Percentiles rank a stretch among this genome's conserved stretches.
These are phyloP conservation scores for Hypoxylon cercidicola DNA, from an alignment of 495 filamentous ascomycete species.

Conservation along the genomic window DNA sequence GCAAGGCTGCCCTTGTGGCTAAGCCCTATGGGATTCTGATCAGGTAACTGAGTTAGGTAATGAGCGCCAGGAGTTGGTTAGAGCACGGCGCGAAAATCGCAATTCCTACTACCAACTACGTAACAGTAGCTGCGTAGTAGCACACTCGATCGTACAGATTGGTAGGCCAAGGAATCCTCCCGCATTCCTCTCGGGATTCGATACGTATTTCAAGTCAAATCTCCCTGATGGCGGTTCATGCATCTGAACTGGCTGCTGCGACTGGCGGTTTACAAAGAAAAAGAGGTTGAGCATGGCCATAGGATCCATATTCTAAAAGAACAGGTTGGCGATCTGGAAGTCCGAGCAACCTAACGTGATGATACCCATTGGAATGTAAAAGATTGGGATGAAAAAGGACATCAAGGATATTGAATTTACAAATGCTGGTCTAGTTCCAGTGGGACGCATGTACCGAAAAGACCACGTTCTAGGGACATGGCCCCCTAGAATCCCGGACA, in stretches of 20 bases:
- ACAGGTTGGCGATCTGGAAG: conserved; percentile 30
- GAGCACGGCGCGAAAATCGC: not conserved
- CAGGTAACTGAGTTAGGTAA: conserved; percentile 4
- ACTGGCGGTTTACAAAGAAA: not conserved
- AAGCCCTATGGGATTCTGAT: conserved; percentile 22
- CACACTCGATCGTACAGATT: not conserved
- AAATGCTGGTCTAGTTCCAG: not conserved
- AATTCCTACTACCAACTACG: conserved; percentile 17
- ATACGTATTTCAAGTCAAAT: not conserved
- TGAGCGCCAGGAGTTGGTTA: not conserved
- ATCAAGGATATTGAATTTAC: not conserved
- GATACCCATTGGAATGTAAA: not conserved
- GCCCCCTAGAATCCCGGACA: conserved; percentile 9
- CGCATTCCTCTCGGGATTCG: conserved; percentile 26
- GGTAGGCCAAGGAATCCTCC: conserved; percentile 33
- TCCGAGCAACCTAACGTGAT: not conserved
- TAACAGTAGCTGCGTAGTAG: not conserved
- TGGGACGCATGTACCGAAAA: not conserved
- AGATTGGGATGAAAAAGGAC: not conserved
- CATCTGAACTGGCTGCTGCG: conserved; percentile 5
- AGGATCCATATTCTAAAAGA: conserved; percentile 26
- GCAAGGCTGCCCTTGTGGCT: conserved; percentile 12
- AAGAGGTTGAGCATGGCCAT: not conserved
- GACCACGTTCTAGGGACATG: conserved; percentile 8
- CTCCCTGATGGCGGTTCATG: conserved; percentile 4